Conservation (phyloP, 2,329 filamentous ascomycete genomes). For the Hypoxylon sp. region DNA sequence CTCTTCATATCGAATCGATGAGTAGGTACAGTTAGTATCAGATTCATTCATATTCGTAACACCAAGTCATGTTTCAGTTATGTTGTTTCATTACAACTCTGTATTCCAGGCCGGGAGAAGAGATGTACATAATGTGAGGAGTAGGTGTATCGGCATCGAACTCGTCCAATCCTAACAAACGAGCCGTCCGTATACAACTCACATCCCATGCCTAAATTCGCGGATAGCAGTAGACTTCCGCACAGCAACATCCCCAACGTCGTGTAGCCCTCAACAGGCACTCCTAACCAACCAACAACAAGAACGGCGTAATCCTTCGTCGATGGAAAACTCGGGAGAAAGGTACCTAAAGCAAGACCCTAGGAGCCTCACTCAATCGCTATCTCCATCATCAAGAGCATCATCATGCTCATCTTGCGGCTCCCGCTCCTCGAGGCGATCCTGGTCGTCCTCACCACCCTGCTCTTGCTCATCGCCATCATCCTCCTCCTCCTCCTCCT, state of each 20-base stretch:
- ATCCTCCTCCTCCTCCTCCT: conserved; percentile 67
- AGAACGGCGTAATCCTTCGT: neutral
- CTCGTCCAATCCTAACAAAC: conserved; percentile 7
- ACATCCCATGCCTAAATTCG: neutral
- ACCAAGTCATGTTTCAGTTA: neutral
- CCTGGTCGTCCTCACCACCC: conserved; percentile 56
- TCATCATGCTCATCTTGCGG: conserved; percentile 68
- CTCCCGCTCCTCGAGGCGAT: conserved; percentile 56
- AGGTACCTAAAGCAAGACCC: neutral
- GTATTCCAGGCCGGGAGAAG: neutral
- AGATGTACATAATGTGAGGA: neutral
- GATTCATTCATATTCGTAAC: neutral
- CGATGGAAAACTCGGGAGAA: neutral
- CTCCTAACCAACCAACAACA: neutral
- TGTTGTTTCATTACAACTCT: conserved; percentile 6
- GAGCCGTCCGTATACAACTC: neutral
- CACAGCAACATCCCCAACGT: neutral
- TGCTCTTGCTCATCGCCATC: conserved; percentile 67
- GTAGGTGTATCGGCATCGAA: neutral
- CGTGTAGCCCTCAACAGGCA: conserved; percentile 4
- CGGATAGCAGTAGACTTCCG: neutral
- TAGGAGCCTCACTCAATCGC: conserved; percentile 59
- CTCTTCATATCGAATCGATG: neutral
- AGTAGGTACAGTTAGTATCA: neutral
- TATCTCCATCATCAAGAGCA: conserved; percentile 73